Conservation (phyloP, 495 filamentous ascomycete genomes). For the Penicillium steckii region DNA sequence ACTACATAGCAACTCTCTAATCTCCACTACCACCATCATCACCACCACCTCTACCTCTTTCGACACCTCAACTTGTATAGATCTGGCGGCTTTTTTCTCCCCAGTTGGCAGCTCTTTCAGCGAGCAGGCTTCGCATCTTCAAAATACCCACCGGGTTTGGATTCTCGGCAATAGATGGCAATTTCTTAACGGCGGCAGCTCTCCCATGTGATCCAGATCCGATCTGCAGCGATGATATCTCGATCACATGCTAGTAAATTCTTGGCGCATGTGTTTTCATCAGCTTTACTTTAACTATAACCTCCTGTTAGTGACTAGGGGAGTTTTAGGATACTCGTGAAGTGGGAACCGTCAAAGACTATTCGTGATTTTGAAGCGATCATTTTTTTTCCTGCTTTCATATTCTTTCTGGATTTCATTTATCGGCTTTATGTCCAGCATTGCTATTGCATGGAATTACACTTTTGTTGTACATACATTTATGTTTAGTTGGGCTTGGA, state of each 20-base stretch:
- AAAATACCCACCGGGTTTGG: not conserved
- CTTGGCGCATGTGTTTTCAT: not conserved
- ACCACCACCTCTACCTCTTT: not conserved
- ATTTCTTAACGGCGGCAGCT: not conserved
- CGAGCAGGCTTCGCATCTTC: not conserved
- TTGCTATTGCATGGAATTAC: not conserved
- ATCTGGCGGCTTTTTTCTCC: not conserved
- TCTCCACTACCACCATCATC: constrained; percentile 10
- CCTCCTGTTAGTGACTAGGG: not conserved
- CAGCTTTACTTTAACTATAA: not conserved
- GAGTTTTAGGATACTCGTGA: not conserved
- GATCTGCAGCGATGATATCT: not conserved
- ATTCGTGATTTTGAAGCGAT: not conserved
- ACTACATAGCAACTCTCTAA: not conserved
- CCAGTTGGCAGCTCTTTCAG: not conserved
- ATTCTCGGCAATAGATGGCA: not conserved
- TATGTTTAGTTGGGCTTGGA: not conserved
- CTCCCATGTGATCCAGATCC: not conserved
- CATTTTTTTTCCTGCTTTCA: not conserved
- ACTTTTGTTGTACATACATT: not conserved
- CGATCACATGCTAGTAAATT: not conserved
- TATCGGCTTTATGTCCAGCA: not conserved
- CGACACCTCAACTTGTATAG: not conserved
- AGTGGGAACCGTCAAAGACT: not conserved
- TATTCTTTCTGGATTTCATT: not conserved